A percentile compares a stretch with the other conserved stretches of the same genome.
phyloP scores from a whole-genome alignment of 805 yeast genomes.

The Metschnikowia vanudenii region DNA sequence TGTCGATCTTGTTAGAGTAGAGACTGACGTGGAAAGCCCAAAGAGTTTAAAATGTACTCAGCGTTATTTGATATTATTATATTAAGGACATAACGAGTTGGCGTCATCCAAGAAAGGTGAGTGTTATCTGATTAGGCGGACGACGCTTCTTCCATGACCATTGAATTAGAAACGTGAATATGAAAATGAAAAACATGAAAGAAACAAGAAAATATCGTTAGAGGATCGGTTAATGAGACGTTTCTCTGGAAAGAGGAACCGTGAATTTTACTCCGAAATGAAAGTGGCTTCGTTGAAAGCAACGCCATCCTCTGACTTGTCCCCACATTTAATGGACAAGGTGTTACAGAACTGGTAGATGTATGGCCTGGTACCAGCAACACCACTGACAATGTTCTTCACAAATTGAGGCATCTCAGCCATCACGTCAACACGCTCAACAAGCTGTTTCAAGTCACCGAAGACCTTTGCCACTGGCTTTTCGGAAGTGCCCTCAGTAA shows the following conservation, averaged over 20 bases:
- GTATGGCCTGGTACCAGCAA: slow-evolving; percentile 95
- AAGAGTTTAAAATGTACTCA: no score
- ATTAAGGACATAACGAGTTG: no score
- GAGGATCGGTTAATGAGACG: no score
- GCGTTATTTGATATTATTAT: no score
- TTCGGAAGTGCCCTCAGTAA: slow-evolving; percentile 41
- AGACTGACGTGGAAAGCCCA: no score
- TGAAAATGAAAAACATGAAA: no score
- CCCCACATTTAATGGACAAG: slow-evolving; percentile 46
- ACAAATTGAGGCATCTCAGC: slow-evolving; percentile 93
- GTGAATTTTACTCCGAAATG: slow-evolving; percentile 43
- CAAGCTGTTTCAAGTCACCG: slow-evolving; percentile 61
- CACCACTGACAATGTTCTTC: slow-evolving; percentile 88
- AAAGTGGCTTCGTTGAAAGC: slow-evolving; percentile 82
- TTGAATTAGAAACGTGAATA: no score
- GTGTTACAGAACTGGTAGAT: slow-evolving; percentile 87
- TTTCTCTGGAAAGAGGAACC: no score
- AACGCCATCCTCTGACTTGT: slow-evolving; percentile 54
- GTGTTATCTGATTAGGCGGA: background rate
- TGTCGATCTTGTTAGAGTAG: no score
- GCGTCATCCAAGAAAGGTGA: no score
- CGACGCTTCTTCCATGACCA: background rate
- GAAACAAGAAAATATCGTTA: no score
- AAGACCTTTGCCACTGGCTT: slow-evolving; percentile 46
- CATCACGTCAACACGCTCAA: slow-evolving; percentile 97